Percentiles rank a stretch among this genome's conserved stretches.
These are phyloP conservation scores for Senecio squalidus DNA, from an alignment of 140 eudicot species.

Conservation along the genomic window DNA sequence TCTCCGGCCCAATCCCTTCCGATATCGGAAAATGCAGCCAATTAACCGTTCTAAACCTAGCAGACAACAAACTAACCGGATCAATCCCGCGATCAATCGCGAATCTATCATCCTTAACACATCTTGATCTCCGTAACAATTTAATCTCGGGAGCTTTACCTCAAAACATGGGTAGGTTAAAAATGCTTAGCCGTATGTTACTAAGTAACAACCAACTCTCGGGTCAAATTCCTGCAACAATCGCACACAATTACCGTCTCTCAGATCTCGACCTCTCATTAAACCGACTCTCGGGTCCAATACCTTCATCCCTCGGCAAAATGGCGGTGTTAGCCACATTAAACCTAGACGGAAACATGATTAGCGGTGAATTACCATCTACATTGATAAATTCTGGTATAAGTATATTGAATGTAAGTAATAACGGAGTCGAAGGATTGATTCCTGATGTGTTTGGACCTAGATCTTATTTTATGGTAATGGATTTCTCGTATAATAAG, in stretches of 20 bases:
- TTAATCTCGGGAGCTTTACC: conserved; percentile 51
- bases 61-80: conserved; percentile 69
- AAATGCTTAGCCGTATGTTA: conserved; percentile 76
- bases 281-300: conserved; percentile 62
- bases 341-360: conserved; percentile 66
- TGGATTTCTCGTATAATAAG: conserved; percentile 68
- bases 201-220: conserved; percentile 50
- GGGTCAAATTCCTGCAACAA: conserved; percentile 51
- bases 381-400: conserved; percentile 53
- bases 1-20: conserved; percentile 62
- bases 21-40: conserved; percentile 58
- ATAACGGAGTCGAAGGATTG: conserved; percentile 49
- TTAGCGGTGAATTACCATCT: conserved; percentile 60
- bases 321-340: conserved; percentile 77
- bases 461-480: conserved; percentile 62
- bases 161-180: conserved; percentile 49
- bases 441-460: conserved; percentile 79
- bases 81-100: conserved; percentile 55
- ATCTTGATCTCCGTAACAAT: conserved; percentile 70
- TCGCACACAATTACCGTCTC: conserved; percentile 51
- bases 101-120: conserved; percentile 60
- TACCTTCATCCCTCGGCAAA: conserved; percentile 59
- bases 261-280: conserved; percentile 69
- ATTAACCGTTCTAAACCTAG: conserved; percentile 64
- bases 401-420: conserved; percentile 62